Conservation (phyloP, 78 protist genomes). For the Guillardia theta region DNA sequence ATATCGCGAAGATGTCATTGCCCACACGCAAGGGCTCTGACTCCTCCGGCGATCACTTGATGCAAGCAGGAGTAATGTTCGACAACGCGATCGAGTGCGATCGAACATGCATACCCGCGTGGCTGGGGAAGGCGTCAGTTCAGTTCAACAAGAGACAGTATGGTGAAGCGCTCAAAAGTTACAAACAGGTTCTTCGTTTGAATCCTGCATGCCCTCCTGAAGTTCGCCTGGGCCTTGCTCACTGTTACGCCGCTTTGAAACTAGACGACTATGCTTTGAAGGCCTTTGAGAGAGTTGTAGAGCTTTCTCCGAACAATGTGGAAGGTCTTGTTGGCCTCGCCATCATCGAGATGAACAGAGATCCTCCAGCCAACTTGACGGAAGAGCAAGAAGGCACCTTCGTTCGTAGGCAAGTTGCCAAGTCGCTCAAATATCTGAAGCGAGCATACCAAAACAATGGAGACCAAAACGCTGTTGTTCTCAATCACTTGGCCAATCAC, state of each 20-base stretch:
- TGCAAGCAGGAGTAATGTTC: neutral
- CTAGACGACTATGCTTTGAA: neutral
- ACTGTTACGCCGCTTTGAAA: neutral
- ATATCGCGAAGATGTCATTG: neutral
- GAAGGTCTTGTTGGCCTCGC: neutral
- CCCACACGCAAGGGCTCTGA: neutral
- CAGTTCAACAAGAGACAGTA: neutral
- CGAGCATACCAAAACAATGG: neutral
- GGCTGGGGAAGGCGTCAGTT: neutral
- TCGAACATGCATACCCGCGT: neutral
- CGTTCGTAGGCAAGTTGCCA: neutral
- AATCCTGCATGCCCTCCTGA: neutral
- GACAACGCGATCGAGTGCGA: slow-evolving; percentile 6
- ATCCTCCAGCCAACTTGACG: neutral
- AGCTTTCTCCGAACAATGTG: neutral
- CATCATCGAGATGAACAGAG: neutral
- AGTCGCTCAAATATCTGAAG: neutral
- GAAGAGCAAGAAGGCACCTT: neutral
- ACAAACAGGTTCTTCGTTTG: neutral
- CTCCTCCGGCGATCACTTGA: neutral
- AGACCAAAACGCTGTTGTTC: neutral
- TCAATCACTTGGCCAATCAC: slow-evolving; percentile 33
- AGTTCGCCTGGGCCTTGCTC: slow-evolving; percentile 8
- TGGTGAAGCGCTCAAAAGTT: neutral
- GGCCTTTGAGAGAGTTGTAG: neutral